phyloP scores from a whole-genome alignment of 169 alveolate species.

The Babesia sp. region DNA sequence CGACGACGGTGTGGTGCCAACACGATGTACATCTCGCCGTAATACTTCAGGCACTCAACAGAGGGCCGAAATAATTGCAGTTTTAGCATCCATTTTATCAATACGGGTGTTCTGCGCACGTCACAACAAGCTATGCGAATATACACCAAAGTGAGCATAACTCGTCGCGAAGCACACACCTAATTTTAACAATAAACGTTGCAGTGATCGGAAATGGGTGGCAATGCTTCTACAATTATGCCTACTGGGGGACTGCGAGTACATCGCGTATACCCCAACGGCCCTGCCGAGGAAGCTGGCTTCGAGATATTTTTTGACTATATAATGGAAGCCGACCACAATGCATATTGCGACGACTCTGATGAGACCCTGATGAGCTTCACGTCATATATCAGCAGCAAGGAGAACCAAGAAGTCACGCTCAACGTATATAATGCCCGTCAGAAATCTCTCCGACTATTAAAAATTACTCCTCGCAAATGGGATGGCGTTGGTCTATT shows the following conservation, averaged over 20 bases:
- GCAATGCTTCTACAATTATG: slow-evolving; percentile 26
- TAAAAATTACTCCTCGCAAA: slow-evolving; percentile 70
- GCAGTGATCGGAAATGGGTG: slow-evolving; percentile 43
- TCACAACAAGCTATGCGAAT: not conserved
- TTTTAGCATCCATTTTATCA: not conserved
- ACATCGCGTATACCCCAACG: slow-evolving; percentile 68
- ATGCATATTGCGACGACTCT: slow-evolving; percentile 65
- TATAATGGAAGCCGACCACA: slow-evolving; percentile 69
- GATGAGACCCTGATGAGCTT: slow-evolving; percentile 65
- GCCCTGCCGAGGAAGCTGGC: slow-evolving; percentile 69
- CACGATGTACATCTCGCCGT: not conserved
- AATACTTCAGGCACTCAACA: not conserved
- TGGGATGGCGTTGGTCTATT: slow-evolving; percentile 79
- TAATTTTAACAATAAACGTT: not conserved
- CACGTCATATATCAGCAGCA: slow-evolving; percentile 57
- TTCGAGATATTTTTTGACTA: slow-evolving; percentile 77
- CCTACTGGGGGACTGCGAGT: slow-evolving; percentile 68
- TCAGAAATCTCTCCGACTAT: slow-evolving; percentile 56
- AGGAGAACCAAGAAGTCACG: slow-evolving; percentile 63
- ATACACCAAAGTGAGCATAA: not conserved
- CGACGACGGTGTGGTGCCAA: slow-evolving; percentile 9
- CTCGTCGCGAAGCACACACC: not conserved
- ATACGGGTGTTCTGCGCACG: not conserved
- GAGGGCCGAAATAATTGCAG: not conserved
- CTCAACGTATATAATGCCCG: slow-evolving; percentile 71